Conservation (phyloP, 768 basidiomycete genomes). For the Boletellus emodensis region DNA sequence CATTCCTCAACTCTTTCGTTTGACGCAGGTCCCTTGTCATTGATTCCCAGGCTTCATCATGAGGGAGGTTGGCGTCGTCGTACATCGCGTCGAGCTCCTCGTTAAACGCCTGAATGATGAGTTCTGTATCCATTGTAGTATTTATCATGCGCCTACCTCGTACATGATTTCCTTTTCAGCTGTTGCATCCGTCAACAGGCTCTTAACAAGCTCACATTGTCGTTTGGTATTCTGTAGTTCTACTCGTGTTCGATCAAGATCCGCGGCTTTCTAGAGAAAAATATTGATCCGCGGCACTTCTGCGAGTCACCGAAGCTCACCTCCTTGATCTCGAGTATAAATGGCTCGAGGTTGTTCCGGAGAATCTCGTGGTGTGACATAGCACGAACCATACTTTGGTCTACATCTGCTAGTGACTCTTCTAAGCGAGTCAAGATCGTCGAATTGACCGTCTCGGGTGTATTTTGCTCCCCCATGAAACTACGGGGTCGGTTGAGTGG, state of each 20-base stretch:
- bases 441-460: conserved; percentile 16
- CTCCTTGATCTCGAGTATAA: conserved; percentile 54
- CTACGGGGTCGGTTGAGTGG: conserved; percentile 47
- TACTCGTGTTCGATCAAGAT: conserved; percentile 56
- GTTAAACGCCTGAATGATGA: conserved; percentile 71
- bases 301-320: conserved; percentile 34
- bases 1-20: conserved; percentile 75
- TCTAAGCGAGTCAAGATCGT: conserved; percentile 37
- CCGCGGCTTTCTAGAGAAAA: conserved; percentile 48
- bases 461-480: conserved; percentile 22
- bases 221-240: conserved; percentile 69
- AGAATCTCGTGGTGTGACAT: conserved; percentile 54
- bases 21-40: conserved; percentile 67
- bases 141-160: conserved; percentile 52
- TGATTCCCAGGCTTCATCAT: conserved; percentile 78
- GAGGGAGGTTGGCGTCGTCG: conserved; percentile 76
- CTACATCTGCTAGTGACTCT: conserved; percentile 52
- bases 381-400: conserved; percentile 50
- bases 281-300: not conserved
- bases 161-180: conserved; percentile 93
- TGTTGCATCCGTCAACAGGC: conserved; percentile 69
- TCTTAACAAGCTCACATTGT: conserved; percentile 77
- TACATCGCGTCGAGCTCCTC: conserved; percentile 92
- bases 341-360: conserved; percentile 44
- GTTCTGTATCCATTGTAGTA: not conserved